Base-by-base conservation (phyloP, 148 eudicot species). In the Simmondsia chinensis region DNA sequence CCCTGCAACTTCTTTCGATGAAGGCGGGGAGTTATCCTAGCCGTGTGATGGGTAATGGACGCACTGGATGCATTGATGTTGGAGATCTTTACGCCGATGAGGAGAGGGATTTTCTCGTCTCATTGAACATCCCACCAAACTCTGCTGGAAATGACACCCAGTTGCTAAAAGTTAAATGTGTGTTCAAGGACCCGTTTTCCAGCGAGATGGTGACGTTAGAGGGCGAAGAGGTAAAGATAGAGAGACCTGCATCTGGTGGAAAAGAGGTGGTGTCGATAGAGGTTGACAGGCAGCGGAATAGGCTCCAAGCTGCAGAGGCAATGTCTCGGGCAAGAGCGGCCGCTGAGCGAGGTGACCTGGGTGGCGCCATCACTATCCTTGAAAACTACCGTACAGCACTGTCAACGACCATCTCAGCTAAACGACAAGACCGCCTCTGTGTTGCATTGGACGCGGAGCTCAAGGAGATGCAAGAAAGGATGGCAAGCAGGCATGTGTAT, bases 231-330 rank as follows among this genome's bases (percentile, higher is more conserved):
- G 53, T 61, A 2, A 57, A 53, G 38, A 66, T 71, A n/a, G 21
- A 9, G 3, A 46, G 72, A 41, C 77, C 77, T 8, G 2, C 22
- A 18, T 28, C 51, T 0, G 42, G 31, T 16, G 61, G 13, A 14
- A 54, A 57, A 12, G 50, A 32, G 9, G 38, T 32, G 21, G 59
- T 61, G n/a, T 56, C 58, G 25, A 21, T 71, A 11, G 72, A 71
- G 52, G 77, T 71, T 29, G 77, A 71, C 17, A 57, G 72, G 17
- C 71, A 71, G 39, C 61, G 59, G 24, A 71, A 61, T 31, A 42
- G 77, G 4, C 38, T 66, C 3, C 26, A 17, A 3, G 61, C 64
- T 6, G 58, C 72, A 36, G 57, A 61, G 30, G 65, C 56, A 12
- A 66, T 71, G 13, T 49, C 37, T 2, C 19, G 61, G 24, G 77